Evolutionary conservation across 2,329 filamentous ascomycete genomes (phyloP).

Genomic region (Colletotrichum orbiculare): DNA sequence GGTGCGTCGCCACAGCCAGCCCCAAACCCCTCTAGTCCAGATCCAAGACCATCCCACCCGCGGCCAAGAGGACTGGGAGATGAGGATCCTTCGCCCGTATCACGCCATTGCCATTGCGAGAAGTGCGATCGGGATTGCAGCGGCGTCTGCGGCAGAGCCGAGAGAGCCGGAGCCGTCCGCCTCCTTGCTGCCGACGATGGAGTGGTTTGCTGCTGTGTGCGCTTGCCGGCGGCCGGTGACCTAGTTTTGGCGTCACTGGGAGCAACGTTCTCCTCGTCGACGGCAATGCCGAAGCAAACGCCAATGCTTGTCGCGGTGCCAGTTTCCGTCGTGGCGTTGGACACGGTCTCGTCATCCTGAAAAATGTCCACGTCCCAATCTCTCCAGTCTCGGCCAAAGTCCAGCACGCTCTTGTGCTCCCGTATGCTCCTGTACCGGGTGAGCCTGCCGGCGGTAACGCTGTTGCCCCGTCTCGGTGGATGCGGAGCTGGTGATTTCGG

Average conservation of each 20-base stretch:
- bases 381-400: constrained; percentile 34
- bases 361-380: constrained; percentile 36
- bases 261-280: constrained; percentile 18
- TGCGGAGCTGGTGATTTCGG: constrained; percentile 34
- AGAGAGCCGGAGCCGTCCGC: constrained; percentile 24
- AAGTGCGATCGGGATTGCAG: constrained; percentile 13
- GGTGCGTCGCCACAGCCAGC: not conserved
- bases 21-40: not conserved
- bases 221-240: constrained; percentile 1
- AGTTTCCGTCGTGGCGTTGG: constrained; percentile 36
- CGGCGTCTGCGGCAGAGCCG: constrained; percentile 23
- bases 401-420: constrained; percentile 32
- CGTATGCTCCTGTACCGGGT: constrained; percentile 31
- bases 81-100: constrained; percentile 8
- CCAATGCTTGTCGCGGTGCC: constrained; percentile 34
- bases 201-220: constrained; percentile 18
- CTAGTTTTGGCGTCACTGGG: not conserved
- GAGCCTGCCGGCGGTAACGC: constrained; percentile 25
- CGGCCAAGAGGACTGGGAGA: no score
- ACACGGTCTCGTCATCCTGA: constrained; percentile 30
- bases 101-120: constrained; percentile 20
- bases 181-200: constrained; percentile 20
- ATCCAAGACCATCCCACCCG: not conserved
- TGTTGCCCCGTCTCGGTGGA: constrained; percentile 31
- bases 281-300: constrained; percentile 28